Evolutionary conservation across 2,329 filamentous ascomycete genomes (phyloP).

Genomic region (Ceratocystis papillata): DNA sequence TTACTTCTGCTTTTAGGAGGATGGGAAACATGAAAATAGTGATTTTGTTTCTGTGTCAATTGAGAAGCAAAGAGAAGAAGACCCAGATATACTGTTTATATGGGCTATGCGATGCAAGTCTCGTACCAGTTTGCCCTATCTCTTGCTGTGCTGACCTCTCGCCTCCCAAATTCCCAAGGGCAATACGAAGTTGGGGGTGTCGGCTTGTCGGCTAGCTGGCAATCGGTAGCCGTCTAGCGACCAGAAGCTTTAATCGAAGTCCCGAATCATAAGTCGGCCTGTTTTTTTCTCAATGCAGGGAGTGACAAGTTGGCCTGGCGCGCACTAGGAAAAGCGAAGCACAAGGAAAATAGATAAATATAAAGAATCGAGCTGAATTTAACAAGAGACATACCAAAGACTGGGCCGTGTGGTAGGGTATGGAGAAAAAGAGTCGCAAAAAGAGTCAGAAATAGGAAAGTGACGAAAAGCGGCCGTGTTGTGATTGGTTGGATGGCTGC

Average conservation of each 20-base stretch:
- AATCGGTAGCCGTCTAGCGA: not conserved
- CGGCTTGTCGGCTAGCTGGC: not conserved
- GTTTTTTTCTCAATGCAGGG: not conserved
- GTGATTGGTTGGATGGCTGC: not conserved
- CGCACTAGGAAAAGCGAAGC: no score
- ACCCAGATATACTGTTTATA: not conserved
- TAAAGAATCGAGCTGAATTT: not conserved
- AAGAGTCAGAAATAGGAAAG: not conserved
- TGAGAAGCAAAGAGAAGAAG: no score
- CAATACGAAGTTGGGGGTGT: not conserved
- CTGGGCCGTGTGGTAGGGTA: not conserved
- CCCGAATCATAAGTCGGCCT: not conserved
- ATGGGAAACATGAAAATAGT: no score
- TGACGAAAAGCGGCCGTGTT: not conserved
- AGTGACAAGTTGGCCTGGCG: not conserved
- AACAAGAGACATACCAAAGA: no score
- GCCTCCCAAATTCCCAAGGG: not conserved
- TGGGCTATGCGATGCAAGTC: not conserved
- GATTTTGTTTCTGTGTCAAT: no score
- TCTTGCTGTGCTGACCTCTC: not conserved
- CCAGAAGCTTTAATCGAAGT: not conserved
- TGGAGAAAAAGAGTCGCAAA: not conserved
- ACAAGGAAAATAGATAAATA: not conserved
- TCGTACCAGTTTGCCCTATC: not conserved
- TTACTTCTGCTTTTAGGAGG: no score